Evolutionary conservation across 441 rosid genomes (phyloP), one percentile per base, ranked within the genome.

Genomic region (Eruca vesicaria): DNA sequence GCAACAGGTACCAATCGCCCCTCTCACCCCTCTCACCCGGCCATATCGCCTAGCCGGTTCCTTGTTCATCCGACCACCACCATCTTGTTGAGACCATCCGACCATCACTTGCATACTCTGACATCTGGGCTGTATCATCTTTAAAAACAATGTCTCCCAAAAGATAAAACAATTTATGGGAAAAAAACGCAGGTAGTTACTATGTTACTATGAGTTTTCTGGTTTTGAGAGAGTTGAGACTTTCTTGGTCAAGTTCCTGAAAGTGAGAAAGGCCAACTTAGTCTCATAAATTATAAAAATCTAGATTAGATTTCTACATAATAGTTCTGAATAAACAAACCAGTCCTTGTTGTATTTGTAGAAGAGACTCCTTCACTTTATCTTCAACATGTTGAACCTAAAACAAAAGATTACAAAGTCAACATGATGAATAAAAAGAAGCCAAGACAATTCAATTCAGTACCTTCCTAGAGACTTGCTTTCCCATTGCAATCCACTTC

Each of bases 401-500:
- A 69, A 74, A 79, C 23, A 14, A 12, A 16, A 26, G 36, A 59
- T 26, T 53, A 72, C 38, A 62, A 53, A 14, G 2, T 29, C 9
- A 58, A 45, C 58, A 38, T 20, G 33, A 41, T 41, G 60, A 52
- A 66, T 56, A 19, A 64, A 36, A 29, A 32, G 35, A 70, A 36
- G 4, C 55, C 26, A n/a, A 23, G 33, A 6, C 21, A 36, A 15
- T 9, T 35, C 9, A 55, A 64, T 63, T 18, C 11, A 9, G 45
- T 74, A 94, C 99, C 93, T 92, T 92, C 73, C 99, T 85, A 4
- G 91, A 89, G 67, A 95, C 77, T 75, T 87, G 88, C 77, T 87
- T 95, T 71, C 97, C 96, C 91, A 91, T 86, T 52, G 85, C 92
- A 67, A 95, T 90, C 99, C 99, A 95, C 71, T 88, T 90, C 78